Evolutionary conservation across 805 yeast genomes (phyloP), one percentile per base, ranked within the genome.

Genomic region (Groenewaldozyma salmanticensis): DNA sequence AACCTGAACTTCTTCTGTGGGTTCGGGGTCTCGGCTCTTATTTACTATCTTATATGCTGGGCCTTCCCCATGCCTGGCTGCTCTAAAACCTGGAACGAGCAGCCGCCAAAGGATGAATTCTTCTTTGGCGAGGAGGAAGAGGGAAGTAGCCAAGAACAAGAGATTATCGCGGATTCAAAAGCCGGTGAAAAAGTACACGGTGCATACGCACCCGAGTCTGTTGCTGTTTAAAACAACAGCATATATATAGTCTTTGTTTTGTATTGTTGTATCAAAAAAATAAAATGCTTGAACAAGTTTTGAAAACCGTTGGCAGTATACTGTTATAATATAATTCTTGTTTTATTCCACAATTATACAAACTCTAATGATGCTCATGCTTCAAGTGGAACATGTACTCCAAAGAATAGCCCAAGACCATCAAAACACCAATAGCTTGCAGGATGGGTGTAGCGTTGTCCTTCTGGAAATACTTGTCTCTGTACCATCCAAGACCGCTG

Each of bases 341-440:
- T n/a, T n/a, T n/a, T n/a, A n/a, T n/a, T n/a, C n/a, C n/a, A n/a
- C n/a, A n/a, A n/a, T n/a, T n/a, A n/a, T n/a, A n/a, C n/a, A n/a
- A n/a, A 16, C 7, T 16, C 38, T 33, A 33, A 21, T 42, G 42
- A 27, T 33, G 29, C 16, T 33, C 45, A 43, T 51, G 52, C 39
- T 63, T 52, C 33, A 61, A 77, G 72, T 90, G 96, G 79, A 85
- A 77, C 73, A 80, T 82, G 78, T 88, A 88, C 71, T 88, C 96
- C 70, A 85, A 71, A 50, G 86, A 72, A 81, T 88, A 88, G 58
- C 96, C 96, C 45, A 83, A 69, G 50, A 74, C 62, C 53, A 85
- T 63, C 64, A 86, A 64, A 62, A 74, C 75, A 44, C 74, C 58
- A 47, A 86, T 81, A 53, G 79, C 69, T 68, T 87, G 95, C 54